Evolutionary conservation across 2,329 filamentous ascomycete genomes (phyloP).

Genomic region (Botrytis deweyae): DNA sequence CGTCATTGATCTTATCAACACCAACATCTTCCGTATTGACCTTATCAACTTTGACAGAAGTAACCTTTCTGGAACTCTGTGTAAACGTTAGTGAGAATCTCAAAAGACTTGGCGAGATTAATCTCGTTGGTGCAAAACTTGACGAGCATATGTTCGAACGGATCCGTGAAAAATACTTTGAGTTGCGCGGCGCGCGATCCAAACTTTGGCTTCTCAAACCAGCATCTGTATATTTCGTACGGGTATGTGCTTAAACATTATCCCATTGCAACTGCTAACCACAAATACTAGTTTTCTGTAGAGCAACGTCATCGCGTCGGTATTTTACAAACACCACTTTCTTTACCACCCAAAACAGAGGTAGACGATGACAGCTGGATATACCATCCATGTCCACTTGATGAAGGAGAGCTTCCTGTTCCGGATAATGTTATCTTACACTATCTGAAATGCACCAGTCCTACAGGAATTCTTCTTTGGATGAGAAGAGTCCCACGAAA

Average conservation of each 20-base stretch:
- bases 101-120: neutral
- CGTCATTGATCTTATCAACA: too few species aligned
- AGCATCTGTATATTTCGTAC: neutral
- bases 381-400: neutral
- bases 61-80: too few species aligned
- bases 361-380: neutral
- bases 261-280: neutral
- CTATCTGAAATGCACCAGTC: neutral
- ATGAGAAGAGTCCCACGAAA: neutral
- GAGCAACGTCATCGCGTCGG: neutral
- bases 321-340: neutral
- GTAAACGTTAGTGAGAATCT: too few species aligned
- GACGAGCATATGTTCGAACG: neutral
- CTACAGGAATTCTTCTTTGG: neutral
- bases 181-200: too few species aligned
- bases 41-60: too few species aligned
- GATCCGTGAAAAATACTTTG: neutral
- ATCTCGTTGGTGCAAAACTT: neutral
- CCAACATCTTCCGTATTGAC: too few species aligned
- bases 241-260: neutral
- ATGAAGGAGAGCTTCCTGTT: neutral
- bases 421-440: neutral
- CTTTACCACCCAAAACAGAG: neutral
- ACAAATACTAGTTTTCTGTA: neutral
- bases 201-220: neutral